Base-by-base conservation (phyloP, 176 grass and related monocot species). In the Tuctoria greenei region DNA sequence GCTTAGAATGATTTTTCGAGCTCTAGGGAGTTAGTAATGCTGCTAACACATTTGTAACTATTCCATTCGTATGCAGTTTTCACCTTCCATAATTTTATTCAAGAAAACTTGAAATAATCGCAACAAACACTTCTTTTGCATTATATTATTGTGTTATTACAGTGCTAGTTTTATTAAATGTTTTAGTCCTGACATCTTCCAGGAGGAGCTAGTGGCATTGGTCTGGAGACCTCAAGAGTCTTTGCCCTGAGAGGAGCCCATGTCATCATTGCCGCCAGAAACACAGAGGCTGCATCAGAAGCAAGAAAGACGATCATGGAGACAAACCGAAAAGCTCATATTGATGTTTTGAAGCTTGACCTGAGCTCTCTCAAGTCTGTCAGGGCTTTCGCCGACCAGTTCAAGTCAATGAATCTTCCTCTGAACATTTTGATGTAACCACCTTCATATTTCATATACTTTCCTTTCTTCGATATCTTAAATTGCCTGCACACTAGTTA, bases 331-430 rank as follows among this genome's bases (percentile, higher is more conserved):
- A 54, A 14, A 28, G 82, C 91, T 51, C 69, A 37, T 24, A 60
- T 99, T 15, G 91, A 90, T 85, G 82, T 85, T 62, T 43, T 95
- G 67, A 77, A 88, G 80, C 91, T 99, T 76, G 95, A 99, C 43
- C 92, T 99, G n/a, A 95, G 85, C 73, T 99, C 95, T 64, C 78
- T 95, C 23, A 92, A 88, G 73, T 99, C 95, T 34, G 89, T 99
- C 60, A 82, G 80, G 51, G 82, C 82, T 62, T 99, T 90, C 16
- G 87, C 54, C 0, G 79, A 92, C 49, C 78, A 92, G 63, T 99
- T 95, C 77, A 88, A 88, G 15, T 84, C 85, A 0, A 92, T 88
- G 91, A 65, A 94, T 79, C 84, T 99, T 64, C 89, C 95, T 82
- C 91, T 99, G 34, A 95, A 99, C 81, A 68, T 99, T 63, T 71